Conservation (phyloP, 1,284 basidiomycete genomes). For the Ustilago lituana region DNA sequence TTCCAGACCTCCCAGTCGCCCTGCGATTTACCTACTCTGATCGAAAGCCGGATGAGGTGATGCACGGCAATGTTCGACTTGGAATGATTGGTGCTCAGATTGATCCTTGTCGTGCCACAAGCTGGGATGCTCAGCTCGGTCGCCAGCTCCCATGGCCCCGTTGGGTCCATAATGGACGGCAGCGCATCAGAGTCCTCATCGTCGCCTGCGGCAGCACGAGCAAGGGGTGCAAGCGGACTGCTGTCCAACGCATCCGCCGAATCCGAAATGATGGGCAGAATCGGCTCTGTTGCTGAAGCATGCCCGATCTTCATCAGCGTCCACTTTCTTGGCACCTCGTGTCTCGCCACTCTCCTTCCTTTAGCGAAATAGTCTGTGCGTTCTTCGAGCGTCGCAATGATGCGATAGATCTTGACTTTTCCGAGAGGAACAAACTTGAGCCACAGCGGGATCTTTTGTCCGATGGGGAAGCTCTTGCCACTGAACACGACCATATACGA, state of each 20-base stretch:
- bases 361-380: constrained; percentile 72
- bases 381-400: constrained; percentile 80
- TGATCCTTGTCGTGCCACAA: constrained; percentile 71
- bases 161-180: constrained; percentile 69
- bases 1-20: constrained; percentile 19
- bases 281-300: constrained; percentile 71
- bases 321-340: constrained; percentile 77
- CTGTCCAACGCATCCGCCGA: constrained; percentile 67
- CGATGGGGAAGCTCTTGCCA: constrained; percentile 75
- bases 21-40: constrained; percentile 77
- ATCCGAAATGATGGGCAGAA: constrained; percentile 77
- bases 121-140: constrained; percentile 54
- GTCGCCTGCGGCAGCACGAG: constrained; percentile 50
- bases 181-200: constrained; percentile 46
- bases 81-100: constrained; percentile 84
- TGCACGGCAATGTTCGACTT: constrained; percentile 81
- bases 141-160: constrained; percentile 73
- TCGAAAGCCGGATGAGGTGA: constrained; percentile 83
- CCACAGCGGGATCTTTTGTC: constrained; percentile 81
- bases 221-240: constrained; percentile 69
- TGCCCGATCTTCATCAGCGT: constrained; percentile 75
- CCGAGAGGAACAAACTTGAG: constrained; percentile 82
- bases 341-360: constrained; percentile 74
- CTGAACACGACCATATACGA: constrained; percentile 82
- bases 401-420: constrained; percentile 83